Evolutionary conservation across 176 grass and related monocot genomes (phyloP), one percentile per base, ranked within the genome.

Genomic region (Tillandsia fasciculata): DNA sequence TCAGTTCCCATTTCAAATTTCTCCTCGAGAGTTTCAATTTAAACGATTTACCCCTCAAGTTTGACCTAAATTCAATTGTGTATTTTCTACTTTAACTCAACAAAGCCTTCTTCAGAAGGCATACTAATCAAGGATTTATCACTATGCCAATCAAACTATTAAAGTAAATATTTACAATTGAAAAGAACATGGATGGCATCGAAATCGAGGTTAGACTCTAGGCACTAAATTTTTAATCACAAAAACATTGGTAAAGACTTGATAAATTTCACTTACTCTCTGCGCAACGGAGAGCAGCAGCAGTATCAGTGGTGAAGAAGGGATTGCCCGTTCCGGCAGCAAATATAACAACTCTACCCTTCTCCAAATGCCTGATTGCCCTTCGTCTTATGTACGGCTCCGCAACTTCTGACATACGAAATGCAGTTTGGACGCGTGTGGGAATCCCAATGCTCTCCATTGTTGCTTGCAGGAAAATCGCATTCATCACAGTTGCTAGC

Each of bases 361-460:
- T 99, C 84, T 99, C 94, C 56, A 99, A 83, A 80, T 99, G 94
- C 57, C 94, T 83, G 1, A 99, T 64, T 77, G 94, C 94, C 49
- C 94, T 86, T 71, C 89, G 84, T 48, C 87, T 86, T 76, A 99
- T 99, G 84, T 99, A 99, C 24, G 94, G 94, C 71, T 99, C 94
- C 52, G 94, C 94, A 50, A 99, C 89, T 84, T 99, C 94, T 74
- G 94, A 99, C 87, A 99, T 99, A 66, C 94, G 86, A 74, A 99
- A 99, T 42, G 94, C 94, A 28, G 94, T 99, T 71, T 99, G 94
- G 50, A 99, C 94, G 70, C 89, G 86, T 48, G 94, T 99, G 0
- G 94, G 94, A 72, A 99, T 91, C 56, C 94, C 94, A 50, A 99
- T 87, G 77, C 94, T 99, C 81, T 99, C 94, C 94, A 99, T 99